Evolutionary conservation across 2,329 filamentous ascomycete species (phyloP).

Genomic region (Claviceps capensis): DNA sequence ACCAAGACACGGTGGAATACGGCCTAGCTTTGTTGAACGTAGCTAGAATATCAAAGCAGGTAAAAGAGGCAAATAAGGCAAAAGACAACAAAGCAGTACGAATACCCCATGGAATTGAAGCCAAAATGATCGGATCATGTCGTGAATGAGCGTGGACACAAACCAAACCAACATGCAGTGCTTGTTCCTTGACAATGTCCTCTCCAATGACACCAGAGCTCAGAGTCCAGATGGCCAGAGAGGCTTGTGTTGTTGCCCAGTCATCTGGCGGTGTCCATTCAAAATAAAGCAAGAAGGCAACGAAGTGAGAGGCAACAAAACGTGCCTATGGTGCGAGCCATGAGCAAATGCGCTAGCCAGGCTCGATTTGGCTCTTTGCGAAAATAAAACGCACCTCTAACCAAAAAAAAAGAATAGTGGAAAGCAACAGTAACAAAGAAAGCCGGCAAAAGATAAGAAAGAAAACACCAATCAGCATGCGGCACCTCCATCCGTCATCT

Average conservation of each 20-base stretch:
- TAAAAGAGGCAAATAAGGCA: not conserved
- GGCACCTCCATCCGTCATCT: not conserved
- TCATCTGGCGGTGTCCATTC: conserved; percentile 1
- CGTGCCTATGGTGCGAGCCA: not conserved
- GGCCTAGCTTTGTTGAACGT: no score
- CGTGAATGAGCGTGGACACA: not conserved
- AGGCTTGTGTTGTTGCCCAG: not conserved
- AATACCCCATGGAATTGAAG: not conserved
- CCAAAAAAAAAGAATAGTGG: conserved; percentile 4
- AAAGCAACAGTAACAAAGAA: not conserved
- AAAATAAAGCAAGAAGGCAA: not conserved
- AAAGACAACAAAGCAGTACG: not conserved
- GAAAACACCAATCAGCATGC: not conserved
- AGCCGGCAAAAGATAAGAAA: not conserved
- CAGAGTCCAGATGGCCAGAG: not conserved
- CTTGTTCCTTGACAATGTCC: not conserved
- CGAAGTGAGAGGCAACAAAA: not conserved
- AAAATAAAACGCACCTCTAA: conserved; percentile 3
- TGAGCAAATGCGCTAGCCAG: not conserved
- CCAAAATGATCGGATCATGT: conserved; percentile 1
- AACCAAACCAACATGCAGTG: not conserved
- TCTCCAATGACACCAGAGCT: not conserved
- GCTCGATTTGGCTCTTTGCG: not conserved
- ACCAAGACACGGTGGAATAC: no score
- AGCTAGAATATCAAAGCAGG: not conserved